Evolutionary conservation across 768 basidiomycete genomes (phyloP).

Genomic region (Phlebiopsis flavidoalba): DNA sequence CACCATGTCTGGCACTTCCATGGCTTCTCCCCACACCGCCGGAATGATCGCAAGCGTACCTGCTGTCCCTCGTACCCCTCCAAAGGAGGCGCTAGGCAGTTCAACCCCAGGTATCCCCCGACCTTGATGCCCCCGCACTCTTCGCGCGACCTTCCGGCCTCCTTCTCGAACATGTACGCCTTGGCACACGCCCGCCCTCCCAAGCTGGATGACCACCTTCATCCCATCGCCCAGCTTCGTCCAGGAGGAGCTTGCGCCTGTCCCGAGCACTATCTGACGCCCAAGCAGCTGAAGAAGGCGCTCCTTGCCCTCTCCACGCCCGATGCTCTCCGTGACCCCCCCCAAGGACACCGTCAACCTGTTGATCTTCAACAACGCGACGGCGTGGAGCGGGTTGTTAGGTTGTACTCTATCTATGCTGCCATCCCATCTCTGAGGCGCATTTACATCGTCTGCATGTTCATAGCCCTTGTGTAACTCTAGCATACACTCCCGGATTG

Average conservation of each 20-base stretch:
- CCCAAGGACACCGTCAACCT: slow-evolving; percentile 55
- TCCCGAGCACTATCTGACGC: slow-evolving; percentile 45
- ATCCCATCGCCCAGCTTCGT: slow-evolving; percentile 49
- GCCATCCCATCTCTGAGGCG: neutral
- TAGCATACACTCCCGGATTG: slow-evolving; percentile 1
- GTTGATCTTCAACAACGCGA: slow-evolving; percentile 80
- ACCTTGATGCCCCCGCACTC: slow-evolving; percentile 30
- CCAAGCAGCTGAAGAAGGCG: slow-evolving; percentile 72
- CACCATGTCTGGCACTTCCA: slow-evolving; percentile 86
- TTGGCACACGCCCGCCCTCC: slow-evolving; percentile 50
- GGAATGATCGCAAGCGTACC: slow-evolving; percentile 90
- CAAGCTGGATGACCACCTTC: slow-evolving; percentile 51
- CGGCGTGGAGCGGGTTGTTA: slow-evolving; percentile 20
- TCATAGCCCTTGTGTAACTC: slow-evolving; percentile 5
- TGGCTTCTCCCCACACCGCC: slow-evolving; percentile 92
- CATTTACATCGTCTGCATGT: neutral
- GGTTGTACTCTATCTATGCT: neutral
- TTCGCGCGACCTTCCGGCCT: slow-evolving; percentile 30
- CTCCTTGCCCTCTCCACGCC: slow-evolving; percentile 53
- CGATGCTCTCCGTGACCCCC: slow-evolving; percentile 38
- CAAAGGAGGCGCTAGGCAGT: too few species aligned
- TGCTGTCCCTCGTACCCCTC: slow-evolving; percentile 85
- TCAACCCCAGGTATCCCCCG: slow-evolving; percentile 46
- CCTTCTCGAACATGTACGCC: slow-evolving; percentile 46
- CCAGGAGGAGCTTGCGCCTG: slow-evolving; percentile 34